Base-by-base conservation (phyloP, 1,284 basidiomycete genomes). In the Ustilago esculenta region DNA sequence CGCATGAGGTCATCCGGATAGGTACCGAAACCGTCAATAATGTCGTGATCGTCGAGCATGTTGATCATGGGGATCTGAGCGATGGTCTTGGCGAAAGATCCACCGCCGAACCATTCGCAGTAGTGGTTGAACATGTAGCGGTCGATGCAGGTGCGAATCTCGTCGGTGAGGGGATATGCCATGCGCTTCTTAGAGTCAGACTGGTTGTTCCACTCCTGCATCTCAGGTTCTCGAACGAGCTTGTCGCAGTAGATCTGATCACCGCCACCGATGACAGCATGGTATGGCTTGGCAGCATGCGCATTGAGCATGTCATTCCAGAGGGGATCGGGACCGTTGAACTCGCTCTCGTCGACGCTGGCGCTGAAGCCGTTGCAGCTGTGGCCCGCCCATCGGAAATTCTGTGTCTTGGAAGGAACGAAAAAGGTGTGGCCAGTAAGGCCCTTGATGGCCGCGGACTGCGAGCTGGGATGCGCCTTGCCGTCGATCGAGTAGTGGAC, bases 21-120 rank as follows among this genome's bases (percentile, higher is more conserved):
- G 74, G 90, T 92, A 68, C 92, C 92, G 80, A 93, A 97, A 6
- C 94, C 94, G 77, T 97, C 93, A 72, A 96, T 96, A 86, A 87
- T 73, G 54, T 82, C 86, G 76, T 88, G 87, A 67, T 88, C 87
- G 72, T 88, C 87, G 33, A 87, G 83, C 85, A 87, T 86, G 80
- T 86, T 86, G 53, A 83, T 56, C 94, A 97, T 97, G 12, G 94
- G 86, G 33, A 87, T 85, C 9, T 83, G 89, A 53, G 91, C 89
- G 81, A 96, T 97, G 5, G 94, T 93, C 51, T 90, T 86, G 1
- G 92, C 92, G 82, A 98, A 98, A 0, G 92, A 92, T 8, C 94
- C 94, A 42, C 87, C 88, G 57, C 93, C 86, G 84, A 96, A 98
- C 80, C 83, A 83, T 35, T 79, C 71, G 50, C 71, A 76, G 83